Base-by-base conservation (phyloP, 2,329 filamentous ascomycete species). In the Alternaria consortialis region DNA sequence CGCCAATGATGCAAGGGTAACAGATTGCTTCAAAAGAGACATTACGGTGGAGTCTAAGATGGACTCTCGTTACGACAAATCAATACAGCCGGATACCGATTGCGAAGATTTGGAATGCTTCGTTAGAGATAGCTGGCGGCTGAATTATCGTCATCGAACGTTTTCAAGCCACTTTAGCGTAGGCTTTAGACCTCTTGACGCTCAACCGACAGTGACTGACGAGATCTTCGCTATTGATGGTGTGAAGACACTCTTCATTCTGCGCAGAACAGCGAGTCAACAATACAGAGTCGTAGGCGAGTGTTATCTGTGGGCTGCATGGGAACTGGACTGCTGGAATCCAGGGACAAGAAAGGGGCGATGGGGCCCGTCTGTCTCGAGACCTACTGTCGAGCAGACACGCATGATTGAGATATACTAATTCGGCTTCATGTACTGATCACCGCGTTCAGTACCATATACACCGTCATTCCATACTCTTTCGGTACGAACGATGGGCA, bases 221-320 rank as follows among this genome's bases (percentile, higher is more conserved):
- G 15, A 20, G 5, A 39, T 55, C 1, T 55, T 29, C 5, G 40
- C 42, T 3, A 29, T 55, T n/a, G 53, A 46, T n/a, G 53, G 53
- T 4, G 31, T 7, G 15, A 15, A 3, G 5, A 23, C 23, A 12
- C 53, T n/a, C 4, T 20, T 46, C 23, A 17, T 55, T 2, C 7
- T 55, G 8, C 52, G 20, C 4, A 37, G 9, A 15, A 23, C 20
- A 0, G 40, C 5, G 3, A 7, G 4, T 15, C 2, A 27, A 2
- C 23, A 44, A 9, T 46, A 54, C 15, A 12, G 15, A 5, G 15
- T 54, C 1, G 15, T 39, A 7, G n/a, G 7, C 5, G 1, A 23
- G 15, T 67, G 65, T 9, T 62, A 56, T 29, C 40, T 67, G 0
- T 60, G 58, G 63, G 62, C 59, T 15, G 48, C 62, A 4, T 11